Evolutionary conservation across 495 filamentous ascomycete genomes (phyloP).

Genomic region (Letharia columbiana): DNA sequence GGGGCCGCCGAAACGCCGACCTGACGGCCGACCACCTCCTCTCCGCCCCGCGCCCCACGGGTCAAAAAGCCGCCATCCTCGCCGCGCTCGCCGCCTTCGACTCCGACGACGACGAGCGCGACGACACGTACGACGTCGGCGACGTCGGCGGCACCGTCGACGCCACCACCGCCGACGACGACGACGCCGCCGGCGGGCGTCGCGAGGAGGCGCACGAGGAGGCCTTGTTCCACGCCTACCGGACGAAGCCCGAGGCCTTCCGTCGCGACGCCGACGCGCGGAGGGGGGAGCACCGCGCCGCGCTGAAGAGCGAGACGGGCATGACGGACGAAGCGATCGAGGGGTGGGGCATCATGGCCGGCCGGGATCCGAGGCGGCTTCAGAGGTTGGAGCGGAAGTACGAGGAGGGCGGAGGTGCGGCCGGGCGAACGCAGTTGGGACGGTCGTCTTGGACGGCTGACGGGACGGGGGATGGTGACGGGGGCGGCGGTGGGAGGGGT

Average conservation of each 20-base stretch:
- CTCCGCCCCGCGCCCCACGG: slow-evolving; percentile 43
- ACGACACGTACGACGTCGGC: slow-evolving; percentile 89
- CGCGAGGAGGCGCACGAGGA: slow-evolving; percentile 34
- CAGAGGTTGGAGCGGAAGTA: slow-evolving; percentile 58
- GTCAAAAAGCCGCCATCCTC: slow-evolving; percentile 79
- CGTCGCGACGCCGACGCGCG: slow-evolving; percentile 59
- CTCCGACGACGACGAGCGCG: slow-evolving; percentile 89
- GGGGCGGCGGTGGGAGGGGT: slow-evolving; percentile 35
- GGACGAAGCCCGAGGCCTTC: slow-evolving; percentile 54
- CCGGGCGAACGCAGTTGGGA: slow-evolving; percentile 39
- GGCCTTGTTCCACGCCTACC: slow-evolving; percentile 59
- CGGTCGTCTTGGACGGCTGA: slow-evolving; percentile 43
- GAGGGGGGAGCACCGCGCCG: slow-evolving; percentile 47
- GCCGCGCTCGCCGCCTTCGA: slow-evolving; percentile 88
- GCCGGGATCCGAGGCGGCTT: slow-evolving; percentile 56
- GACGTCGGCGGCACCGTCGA: slow-evolving; percentile 88
- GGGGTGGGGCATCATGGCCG: slow-evolving; percentile 84
- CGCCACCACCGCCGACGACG: slow-evolving; percentile 33
- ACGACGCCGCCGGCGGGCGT: slow-evolving; percentile 35
- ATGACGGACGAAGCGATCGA: slow-evolving; percentile 94
- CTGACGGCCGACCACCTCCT: slow-evolving; percentile 57
- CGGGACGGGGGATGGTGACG: slow-evolving; percentile 35
- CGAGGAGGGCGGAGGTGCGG: slow-evolving; percentile 49
- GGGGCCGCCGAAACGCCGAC: slow-evolving; percentile 51
- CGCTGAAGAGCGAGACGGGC: slow-evolving; percentile 66